These are phyloP conservation scores for Wickerhamiella pararugosa DNA, from an alignment of 1,139 yeast species.

Conservation along the genomic window DNA sequence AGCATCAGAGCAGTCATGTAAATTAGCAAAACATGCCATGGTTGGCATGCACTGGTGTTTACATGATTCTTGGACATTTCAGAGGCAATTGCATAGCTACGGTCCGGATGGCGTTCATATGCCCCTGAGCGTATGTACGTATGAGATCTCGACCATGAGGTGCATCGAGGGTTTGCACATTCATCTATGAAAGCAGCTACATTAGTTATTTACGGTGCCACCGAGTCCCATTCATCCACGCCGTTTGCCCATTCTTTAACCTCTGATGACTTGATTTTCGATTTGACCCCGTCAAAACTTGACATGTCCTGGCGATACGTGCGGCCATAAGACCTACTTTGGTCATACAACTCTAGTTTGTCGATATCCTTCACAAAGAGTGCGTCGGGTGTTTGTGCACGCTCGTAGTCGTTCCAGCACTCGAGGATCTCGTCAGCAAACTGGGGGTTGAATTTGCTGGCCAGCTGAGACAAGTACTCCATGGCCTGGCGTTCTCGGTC, in stretches of 20 bases:
- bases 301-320: constrained; percentile 39
- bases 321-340: constrained; percentile 78
- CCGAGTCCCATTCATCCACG: constrained; percentile 7
- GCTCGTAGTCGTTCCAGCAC: constrained; percentile 85
- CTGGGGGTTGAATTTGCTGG: constrained; percentile 44
- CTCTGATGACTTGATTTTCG: constrained; percentile 55
- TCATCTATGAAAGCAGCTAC: too few species aligned
- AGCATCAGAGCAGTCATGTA: too few species aligned
- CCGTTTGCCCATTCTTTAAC: constrained; percentile 51
- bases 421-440: constrained; percentile 56
- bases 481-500: constrained; percentile 68
- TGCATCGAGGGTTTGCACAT: too few species aligned
- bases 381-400: constrained; percentile 68
- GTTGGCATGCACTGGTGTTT: too few species aligned
- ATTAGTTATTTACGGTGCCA: too few species aligned
- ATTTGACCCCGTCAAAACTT: constrained; percentile 54
- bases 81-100: too few species aligned
- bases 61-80: too few species aligned
- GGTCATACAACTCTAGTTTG: constrained; percentile 81
- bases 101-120: too few species aligned
- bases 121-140: too few species aligned
- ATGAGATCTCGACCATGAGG: too few species aligned
- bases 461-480: constrained; percentile 43
- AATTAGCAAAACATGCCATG: too few species aligned
- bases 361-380: constrained; percentile 86